These are phyloP conservation scores for Populus deltoides DNA, from an alignment of 345 rosid genomes.

Conservation along the genomic window DNA sequence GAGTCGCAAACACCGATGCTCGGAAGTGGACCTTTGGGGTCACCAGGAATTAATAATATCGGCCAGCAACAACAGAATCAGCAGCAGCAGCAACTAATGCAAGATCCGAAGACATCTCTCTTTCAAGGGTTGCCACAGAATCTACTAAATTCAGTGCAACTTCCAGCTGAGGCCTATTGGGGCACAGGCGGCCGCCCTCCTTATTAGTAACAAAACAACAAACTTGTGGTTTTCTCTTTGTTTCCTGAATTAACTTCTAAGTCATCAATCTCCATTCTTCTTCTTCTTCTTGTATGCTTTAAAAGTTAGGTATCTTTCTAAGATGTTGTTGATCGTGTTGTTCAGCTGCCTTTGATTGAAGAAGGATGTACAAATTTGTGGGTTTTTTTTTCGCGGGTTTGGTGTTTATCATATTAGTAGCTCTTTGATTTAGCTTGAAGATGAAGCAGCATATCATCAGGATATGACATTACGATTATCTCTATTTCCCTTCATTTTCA, in stretches of 20 bases:
- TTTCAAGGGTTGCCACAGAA: constrained; percentile 77
- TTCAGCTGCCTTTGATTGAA: constrained; percentile 34
- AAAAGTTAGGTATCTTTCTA: constrained; percentile 27
- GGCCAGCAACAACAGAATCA: constrained; percentile 27
- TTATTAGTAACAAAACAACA: constrained; percentile 15
- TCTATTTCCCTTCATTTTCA: neutral
- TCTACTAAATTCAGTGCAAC: constrained; percentile 70
- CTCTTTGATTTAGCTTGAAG: constrained; percentile 21
- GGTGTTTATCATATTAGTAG: constrained; percentile 6
- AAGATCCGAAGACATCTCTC: constrained; percentile 57
- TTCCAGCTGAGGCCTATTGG: constrained; percentile 76
- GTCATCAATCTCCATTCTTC: constrained; percentile 24
- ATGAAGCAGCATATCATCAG: constrained; percentile 16
- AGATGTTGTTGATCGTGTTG: constrained; percentile 24
- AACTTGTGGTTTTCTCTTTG: constrained; percentile 11
- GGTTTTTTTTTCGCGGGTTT: constrained; percentile 11
- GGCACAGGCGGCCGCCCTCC: constrained; percentile 57
- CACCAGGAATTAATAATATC: constrained; percentile 25
- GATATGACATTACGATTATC: constrained; percentile 2
- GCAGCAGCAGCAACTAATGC: constrained; percentile 62
- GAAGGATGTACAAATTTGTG: constrained; percentile 50
- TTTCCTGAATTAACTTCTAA: constrained; percentile 14
- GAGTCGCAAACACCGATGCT: constrained; percentile 35
- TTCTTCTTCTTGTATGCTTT: constrained; percentile 5
- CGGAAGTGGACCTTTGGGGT: constrained; percentile 40